Base-by-base conservation (phyloP, 768 basidiomycete species). In the Boletellus emodensis region DNA sequence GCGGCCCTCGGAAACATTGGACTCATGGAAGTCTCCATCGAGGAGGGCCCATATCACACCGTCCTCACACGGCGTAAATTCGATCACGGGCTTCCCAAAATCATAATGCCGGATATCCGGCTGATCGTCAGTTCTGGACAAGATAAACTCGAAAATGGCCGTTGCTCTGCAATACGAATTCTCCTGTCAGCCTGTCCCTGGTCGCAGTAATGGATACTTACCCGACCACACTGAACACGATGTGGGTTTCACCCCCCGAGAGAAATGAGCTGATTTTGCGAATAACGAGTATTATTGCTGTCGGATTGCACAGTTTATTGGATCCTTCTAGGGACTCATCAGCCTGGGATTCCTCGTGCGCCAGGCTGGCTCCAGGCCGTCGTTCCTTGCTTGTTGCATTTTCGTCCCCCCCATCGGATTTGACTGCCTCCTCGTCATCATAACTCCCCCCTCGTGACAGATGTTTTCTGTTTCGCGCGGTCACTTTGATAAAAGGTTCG, bases 151-250 rank as follows among this genome's bases (percentile, higher is more conserved):
- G 64, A 90, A 91, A 10, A 92, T 58, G 0, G 88, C 87, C 1
- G 84, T 82, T 3, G 81, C 90, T 91, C 61, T 32, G 52, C 22
- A 48, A 48, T 28, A 32, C 4, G 46, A 39, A 26, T 13, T 47
- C 7, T n/a, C 13, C 4, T 1, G 39, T 59, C 40, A 53, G 47
- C 3, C 11, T 47, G 40, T 41, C 13, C 37, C 13, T 33, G 10
- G 14, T 32, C 13, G 22, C 4, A 6, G 42, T 8, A 13, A 13
- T 39, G 17, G 30, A 22, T 11, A 69, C 83, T 40, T 58, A 92
- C 90, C 90, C 90, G 46, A 88, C 75, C 6, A 75, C 86, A 51
- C 74, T 84, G 63, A 91, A 92, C 6, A 90, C 52, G 13, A 90
- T 56, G 53, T 74, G 67, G 5, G 62, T 65, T 12, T 69, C 66